A percentile compares a stretch with the other conserved stretches of the same genome.
Conservation (phyloP, 2,329 filamentous ascomycete species). For the Fusarium agapanthi region DNA sequence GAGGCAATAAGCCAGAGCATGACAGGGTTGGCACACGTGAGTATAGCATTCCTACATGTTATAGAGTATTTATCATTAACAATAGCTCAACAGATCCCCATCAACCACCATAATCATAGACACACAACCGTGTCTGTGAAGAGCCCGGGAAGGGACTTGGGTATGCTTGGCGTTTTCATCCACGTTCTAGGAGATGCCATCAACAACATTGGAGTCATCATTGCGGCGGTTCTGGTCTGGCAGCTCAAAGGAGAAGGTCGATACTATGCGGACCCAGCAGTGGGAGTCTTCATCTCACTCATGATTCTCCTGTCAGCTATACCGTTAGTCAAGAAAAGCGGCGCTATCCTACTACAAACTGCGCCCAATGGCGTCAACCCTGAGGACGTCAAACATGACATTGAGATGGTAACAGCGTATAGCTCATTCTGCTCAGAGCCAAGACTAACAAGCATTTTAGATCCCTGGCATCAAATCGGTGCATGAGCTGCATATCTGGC, state of each 20-base stretch:
- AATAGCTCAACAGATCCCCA: conserved; percentile 16
- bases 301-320: conserved; percentile 74
- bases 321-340: conserved; percentile 69
- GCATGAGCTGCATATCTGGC: conserved; percentile 79
- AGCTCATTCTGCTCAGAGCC: not conserved
- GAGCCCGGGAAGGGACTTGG: conserved; percentile 65
- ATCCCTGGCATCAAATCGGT: conserved; percentile 73
- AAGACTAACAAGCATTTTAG: conserved; percentile 48
- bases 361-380: conserved; percentile 68
- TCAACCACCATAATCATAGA: conserved; percentile 59
- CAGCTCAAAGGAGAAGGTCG: conserved; percentile 62
- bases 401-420: conserved; percentile 63
- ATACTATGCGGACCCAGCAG: conserved; percentile 77
- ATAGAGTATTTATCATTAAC: conserved; percentile 11
- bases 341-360: conserved; percentile 73
- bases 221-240: conserved; percentile 76
- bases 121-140: conserved; percentile 49
- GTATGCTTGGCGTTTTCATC: conserved; percentile 74
- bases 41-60: not conserved
- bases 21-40: conserved; percentile 26
- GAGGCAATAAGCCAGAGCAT: conserved; percentile 21
- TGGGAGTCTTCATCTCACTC: conserved; percentile 74
- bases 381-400: conserved; percentile 72
- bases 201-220: conserved; percentile 80
- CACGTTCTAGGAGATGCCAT: conserved; percentile 78